Evolutionary conservation across 192 early-diverging fungal genomes (phyloP), one percentile per base, ranked within the genome.

Genomic region (Gigaspora rosea): DNA sequence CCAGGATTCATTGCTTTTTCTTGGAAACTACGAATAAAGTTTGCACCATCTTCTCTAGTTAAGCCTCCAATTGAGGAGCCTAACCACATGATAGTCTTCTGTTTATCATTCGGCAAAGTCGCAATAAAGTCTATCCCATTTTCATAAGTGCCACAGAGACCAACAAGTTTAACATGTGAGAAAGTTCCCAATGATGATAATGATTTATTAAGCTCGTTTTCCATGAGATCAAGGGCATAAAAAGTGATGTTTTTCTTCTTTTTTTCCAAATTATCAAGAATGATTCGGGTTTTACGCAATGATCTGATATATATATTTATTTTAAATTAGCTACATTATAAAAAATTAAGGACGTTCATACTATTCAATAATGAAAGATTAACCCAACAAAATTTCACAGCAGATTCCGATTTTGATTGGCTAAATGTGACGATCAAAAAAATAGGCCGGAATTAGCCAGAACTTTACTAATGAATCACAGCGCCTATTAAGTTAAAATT

Each of bases 41-140:
- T 80, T 15, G 80, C 85, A 8, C 93, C 94, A 16, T 94, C 92
- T 4, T 80, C 49, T 27, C 91, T 83, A 18, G 79, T 84, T 57
- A 88, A 81, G 78, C 96, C 96, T 10, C 96, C 95, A 35, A 98
- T 92, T 0, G 94, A 95, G 3, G 91, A 93, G 0, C 96, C 96
- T 41, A 98, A 85, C 96, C 96, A 98, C 58, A 96, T 81, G 13
- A 95, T 80, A 5, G 89, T 89, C 80, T 94, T 95, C 8, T 84
- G 91, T 12, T 82, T 77, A 1, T 90, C 86, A 4, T 81, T 11
- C 0, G 81, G 79, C 41, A 86, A 79, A 15, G 82, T 78, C 32
- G 89, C 89, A 16, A 91, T 83, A 80, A 87, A 94, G 3, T 75
- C 79, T 49, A 97, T 81, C 0, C 91, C 91, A 78, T 96, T 91